A percentile compares a stretch with the other conserved stretches of the same genome.
Evolutionary conservation across 306 rosid species (phyloP).

Genomic region (Vigna trinervia): DNA sequence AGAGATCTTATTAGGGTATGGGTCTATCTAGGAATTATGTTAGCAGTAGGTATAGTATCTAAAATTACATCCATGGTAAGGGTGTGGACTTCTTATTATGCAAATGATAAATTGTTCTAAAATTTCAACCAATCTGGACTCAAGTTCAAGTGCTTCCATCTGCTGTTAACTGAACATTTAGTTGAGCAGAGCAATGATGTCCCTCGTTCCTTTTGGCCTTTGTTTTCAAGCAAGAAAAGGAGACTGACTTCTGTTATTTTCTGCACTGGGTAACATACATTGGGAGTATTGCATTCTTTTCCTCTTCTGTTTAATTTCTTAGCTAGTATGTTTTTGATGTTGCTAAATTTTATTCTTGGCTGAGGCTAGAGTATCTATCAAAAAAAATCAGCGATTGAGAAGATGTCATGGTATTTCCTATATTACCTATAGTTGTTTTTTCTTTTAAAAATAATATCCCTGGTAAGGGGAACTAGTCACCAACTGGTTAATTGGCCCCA

Average conservation of each 20-base stretch:
- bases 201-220: conserved; percentile 60
- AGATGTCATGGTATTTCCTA: conserved; percentile 78
- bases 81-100: conserved; percentile 49
- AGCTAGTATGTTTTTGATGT: conserved; percentile 61
- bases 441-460: conserved; percentile 64
- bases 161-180: conserved; percentile 52
- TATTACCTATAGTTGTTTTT: conserved; percentile 56
- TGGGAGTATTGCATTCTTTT: conserved; percentile 79
- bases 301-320: conserved; percentile 63
- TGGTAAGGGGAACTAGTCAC: conserved; percentile 99
- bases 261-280: conserved; percentile 88
- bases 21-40: conserved; percentile 49
- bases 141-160: conserved; percentile 65
- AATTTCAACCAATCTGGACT: conserved; percentile 52
- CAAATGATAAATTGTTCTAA: conserved; percentile 54
- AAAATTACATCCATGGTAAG: conserved; percentile 72
- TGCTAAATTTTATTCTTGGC: conserved; percentile 73
- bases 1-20: conserved; percentile 48
- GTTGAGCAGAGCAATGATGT: conserved; percentile 73
- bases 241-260: conserved; percentile 75
- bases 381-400: conserved; percentile 70
- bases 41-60: conserved; percentile 48
- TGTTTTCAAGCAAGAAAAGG: conserved; percentile 81
- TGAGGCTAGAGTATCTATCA: conserved; percentile 56
- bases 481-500: conserved; percentile 91